Percentiles rank a stretch among this genome's conserved stretches.
These are phyloP conservation scores for Tricholoma furcatifolium DNA, from an alignment of 768 basidiomycete genomes.

Conservation along the genomic window DNA sequence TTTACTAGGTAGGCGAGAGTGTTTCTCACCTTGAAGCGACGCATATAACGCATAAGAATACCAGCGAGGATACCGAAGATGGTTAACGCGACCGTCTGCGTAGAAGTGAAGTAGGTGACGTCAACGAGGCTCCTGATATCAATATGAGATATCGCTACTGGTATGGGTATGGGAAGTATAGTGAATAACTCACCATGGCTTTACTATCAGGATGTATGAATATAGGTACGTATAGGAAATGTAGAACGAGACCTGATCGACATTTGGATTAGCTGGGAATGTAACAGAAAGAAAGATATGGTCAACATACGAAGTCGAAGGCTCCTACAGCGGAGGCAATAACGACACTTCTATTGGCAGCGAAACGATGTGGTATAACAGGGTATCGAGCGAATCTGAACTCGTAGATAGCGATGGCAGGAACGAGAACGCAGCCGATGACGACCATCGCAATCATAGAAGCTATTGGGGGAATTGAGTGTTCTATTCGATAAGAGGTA, in stretches of 20 bases:
- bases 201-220: slow-evolving; percentile 58
- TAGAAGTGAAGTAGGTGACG: slow-evolving; percentile 63
- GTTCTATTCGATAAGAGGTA: neutral
- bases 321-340: slow-evolving; percentile 61
- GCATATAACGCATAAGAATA: slow-evolving; percentile 47
- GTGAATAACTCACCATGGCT: slow-evolving; percentile 37
- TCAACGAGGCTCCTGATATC: slow-evolving; percentile 49
- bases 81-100: slow-evolving; percentile 59
- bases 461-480: slow-evolving; percentile 26
- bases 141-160: neutral
- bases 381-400: slow-evolving; percentile 52
- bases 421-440: slow-evolving; percentile 43
- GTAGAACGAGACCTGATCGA: slow-evolving; percentile 55
- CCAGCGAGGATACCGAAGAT: slow-evolving; percentile 65
- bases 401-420: slow-evolving; percentile 45
- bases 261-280: neutral
- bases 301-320: slow-evolving; percentile 53
- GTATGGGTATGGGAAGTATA: neutral
- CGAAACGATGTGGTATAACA: slow-evolving; percentile 59
- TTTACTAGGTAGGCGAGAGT: neutral
- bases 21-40: slow-evolving; percentile 50
- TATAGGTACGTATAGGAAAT: slow-evolving; percentile 74
- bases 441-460: slow-evolving; percentile 53
- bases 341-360: slow-evolving; percentile 56
- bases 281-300: neutral